A percentile compares a stretch with the other conserved stretches of the same genome.
phyloP scores from a whole-genome alignment of 208 protist species.

The Sergeia podlipaevii region DNA sequence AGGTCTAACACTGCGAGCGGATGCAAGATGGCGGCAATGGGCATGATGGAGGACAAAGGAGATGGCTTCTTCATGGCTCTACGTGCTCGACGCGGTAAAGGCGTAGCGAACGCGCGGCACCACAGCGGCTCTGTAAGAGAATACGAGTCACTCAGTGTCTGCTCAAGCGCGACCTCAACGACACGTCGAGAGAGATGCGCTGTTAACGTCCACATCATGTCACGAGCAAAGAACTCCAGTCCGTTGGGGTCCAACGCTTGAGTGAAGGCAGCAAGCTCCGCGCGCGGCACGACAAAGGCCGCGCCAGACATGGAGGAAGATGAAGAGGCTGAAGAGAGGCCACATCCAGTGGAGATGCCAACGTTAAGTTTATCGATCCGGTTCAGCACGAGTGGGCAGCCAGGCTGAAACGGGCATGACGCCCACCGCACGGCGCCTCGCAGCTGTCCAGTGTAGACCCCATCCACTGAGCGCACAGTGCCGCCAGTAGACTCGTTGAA shows the following conservation, averaged over 20 bases:
- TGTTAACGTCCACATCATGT: constrained; percentile 10
- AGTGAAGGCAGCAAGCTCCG: constrained; percentile 25
- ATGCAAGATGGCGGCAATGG: constrained; percentile 7
- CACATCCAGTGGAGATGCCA: constrained; percentile 13
- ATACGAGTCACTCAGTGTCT: not conserved
- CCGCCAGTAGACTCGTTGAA: constrained; percentile 36
- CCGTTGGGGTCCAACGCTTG: constrained; percentile 6
- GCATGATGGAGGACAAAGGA: not conserved
- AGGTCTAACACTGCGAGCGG: constrained; percentile 14
- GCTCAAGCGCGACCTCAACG: constrained; percentile 2
- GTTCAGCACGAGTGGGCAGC: constrained; percentile 1
- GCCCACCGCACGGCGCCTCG: constrained; percentile 32
- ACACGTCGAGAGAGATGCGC: constrained; percentile 13
- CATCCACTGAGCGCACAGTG: constrained; percentile 20
- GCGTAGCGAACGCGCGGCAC: no score
- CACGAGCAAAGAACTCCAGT: not conserved
- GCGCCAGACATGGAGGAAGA: no score
- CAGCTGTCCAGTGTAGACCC: constrained; percentile 24
- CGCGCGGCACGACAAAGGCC: constrained; percentile 27
- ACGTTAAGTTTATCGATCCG: constrained; percentile 15
- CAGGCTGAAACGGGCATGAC: constrained; percentile 20
- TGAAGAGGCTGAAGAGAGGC: constrained; percentile 3
- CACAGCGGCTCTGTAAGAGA: no score
- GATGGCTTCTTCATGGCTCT: constrained; percentile 21
- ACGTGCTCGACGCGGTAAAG: not conserved